These are phyloP conservation scores for Fusarium fujikuroi DNA, from an alignment of 2,329 filamentous ascomycete species.

Conservation along the genomic window DNA sequence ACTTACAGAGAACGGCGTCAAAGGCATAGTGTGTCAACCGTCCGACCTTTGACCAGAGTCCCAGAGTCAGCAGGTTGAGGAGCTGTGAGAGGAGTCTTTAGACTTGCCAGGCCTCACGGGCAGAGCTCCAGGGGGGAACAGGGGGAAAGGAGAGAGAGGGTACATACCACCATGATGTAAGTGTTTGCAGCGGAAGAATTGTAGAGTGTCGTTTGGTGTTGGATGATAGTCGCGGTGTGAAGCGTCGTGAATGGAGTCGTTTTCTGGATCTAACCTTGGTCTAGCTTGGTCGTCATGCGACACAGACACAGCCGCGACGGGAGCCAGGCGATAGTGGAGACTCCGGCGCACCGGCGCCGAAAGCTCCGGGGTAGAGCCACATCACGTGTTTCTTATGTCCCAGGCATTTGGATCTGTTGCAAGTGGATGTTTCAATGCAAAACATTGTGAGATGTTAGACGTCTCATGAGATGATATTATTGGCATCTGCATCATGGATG, in stretches of 20 bases:
- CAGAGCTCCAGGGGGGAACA: conserved; percentile 26
- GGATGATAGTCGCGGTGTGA: conserved; percentile 24
- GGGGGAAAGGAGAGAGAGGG: background rate
- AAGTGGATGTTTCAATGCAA: conserved; percentile 5
- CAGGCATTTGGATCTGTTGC: conserved; percentile 7
- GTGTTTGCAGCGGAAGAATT: background rate
- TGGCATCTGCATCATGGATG: conserved; percentile 14
- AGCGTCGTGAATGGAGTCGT: conserved; percentile 37
- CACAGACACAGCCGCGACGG: conserved; percentile 36
- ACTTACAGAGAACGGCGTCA: conserved; percentile 90
- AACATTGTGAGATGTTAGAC: conserved; percentile 2
- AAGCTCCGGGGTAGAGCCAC: conserved; percentile 35
- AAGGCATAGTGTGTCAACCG: conserved; percentile 94
- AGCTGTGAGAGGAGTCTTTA: conserved; percentile 59
- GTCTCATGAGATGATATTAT: conserved; percentile 8
- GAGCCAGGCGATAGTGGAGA: conserved; percentile 33
- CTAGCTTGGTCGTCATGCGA: conserved; percentile 42
- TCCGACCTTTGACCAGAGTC: conserved; percentile 83
- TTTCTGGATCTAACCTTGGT: conserved; percentile 23
- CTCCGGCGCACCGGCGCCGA: conserved; percentile 35
- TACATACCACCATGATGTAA: conserved; percentile 50
- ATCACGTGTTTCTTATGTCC: conserved; percentile 32
- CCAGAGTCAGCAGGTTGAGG: conserved; percentile 75
- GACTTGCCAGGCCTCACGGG: conserved; percentile 44
- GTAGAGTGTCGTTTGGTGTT: conserved; percentile 4